Base-by-base conservation (phyloP, 441 rosid species). In the Biscutella laevigata region DNA sequence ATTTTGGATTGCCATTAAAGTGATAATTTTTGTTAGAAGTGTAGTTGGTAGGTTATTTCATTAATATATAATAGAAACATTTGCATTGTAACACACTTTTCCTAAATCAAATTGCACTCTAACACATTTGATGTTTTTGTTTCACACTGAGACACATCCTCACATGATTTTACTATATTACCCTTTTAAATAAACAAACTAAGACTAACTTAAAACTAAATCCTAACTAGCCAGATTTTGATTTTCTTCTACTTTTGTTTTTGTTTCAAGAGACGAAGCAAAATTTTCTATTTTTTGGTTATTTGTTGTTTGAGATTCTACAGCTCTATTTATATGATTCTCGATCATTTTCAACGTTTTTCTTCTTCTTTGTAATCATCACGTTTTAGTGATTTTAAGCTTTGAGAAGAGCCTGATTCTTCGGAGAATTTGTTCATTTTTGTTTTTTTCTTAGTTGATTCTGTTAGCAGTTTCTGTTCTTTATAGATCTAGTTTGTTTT, bases 311-410 rank as follows among this genome's bases (percentile, higher is more conserved):
- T 55, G 26, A 55, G 71, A 64, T 84, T 66, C 62, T 66, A 11
- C 67, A 70, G 75, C 77, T 78, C 70, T 66, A 56, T n/a, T 59
- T 59, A 22, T 37, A n/a, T 69, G 71, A 71, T 61, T 61, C 66
- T 62, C 24, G 52, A 53, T 58, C 61, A 59, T 59, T 34, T 53
- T 34, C 61, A 40, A 56, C 40, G 38, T 19, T 47, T 17, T 47
- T 57, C 27, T 33, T 57, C 26, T 25, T 51, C 37, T 54, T 37
- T 63, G 60, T 47, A 69, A 79, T 82, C 84, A 76, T 77, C 61
- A 69, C 67, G n/a, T n/a, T n/a, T n/a, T n/a, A n/a, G n/a, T n/a
- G 34, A 14, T 56, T 62, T 54, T 43, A 33, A 11, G 67, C 66
- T 70, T 70, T 32, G 44, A 44, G 14, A 34, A 62, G 60, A 71